A percentile compares a stretch with the other conserved stretches of the same genome.
Evolutionary conservation across 2,329 filamentous ascomycete genomes (phyloP).

Genomic region (Diaporthe amygdali): DNA sequence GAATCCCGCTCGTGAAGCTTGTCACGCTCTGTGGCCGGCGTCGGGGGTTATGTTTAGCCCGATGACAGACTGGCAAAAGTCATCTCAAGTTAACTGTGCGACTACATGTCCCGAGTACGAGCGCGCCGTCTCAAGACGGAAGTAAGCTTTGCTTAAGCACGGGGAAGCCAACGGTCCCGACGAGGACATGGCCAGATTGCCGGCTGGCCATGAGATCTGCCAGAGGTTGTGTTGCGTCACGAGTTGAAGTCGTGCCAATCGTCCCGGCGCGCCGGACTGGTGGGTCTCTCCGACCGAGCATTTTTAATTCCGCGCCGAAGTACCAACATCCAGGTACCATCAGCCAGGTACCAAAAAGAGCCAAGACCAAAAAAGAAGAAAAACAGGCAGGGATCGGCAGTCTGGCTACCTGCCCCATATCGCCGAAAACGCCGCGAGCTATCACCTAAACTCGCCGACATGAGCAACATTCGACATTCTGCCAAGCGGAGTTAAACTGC

Average conservation of each 20-base stretch:
- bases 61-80: too few species aligned
- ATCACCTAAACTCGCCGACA: neutral
- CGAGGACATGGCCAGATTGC: neutral
- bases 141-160: neutral
- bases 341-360: neutral
- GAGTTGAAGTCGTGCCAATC: neutral
- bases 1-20: neutral
- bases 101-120: neutral
- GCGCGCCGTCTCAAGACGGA: neutral
- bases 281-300: neutral
- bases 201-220: neutral
- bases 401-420: neutral
- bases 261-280: neutral
- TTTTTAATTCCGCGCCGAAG: neutral
- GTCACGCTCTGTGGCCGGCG: neutral
- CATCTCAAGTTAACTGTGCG: neutral
- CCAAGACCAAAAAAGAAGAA: neutral
- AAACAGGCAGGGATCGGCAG: neutral
- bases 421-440: slow-evolving; percentile 2
- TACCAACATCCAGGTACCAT: too few species aligned
- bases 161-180: neutral
- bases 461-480: neutral
- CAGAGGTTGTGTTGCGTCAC: neutral
- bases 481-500: neutral
- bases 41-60: neutral